Conservation (phyloP, 352 stramenopile genomes). For the Globisporangium emineosum region DNA sequence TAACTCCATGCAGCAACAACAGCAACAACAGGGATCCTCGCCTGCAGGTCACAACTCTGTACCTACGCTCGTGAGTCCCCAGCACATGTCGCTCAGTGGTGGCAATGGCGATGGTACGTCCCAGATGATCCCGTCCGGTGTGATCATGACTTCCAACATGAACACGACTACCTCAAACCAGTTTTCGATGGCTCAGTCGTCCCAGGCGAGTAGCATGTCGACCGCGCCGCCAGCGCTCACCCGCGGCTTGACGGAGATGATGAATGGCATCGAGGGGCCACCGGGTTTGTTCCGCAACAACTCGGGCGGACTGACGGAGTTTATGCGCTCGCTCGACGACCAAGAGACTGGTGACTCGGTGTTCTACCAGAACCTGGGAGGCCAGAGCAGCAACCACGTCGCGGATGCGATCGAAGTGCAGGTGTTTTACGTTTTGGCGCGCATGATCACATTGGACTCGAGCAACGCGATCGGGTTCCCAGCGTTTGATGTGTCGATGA, state of each 20-base stretch:
- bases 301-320: conserved; percentile 70
- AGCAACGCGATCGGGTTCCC: conserved; percentile 77
- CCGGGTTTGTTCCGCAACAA: conserved; percentile 72
- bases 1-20: conserved; percentile 30
- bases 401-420: conserved; percentile 75
- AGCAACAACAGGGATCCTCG: conserved; percentile 8
- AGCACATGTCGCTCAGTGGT: conserved; percentile 35
- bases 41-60: conserved; percentile 16
- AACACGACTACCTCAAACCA: conserved; percentile 35
- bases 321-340: conserved; percentile 76
- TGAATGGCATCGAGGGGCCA: conserved; percentile 67
- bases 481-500: conserved; percentile 65
- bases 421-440: conserved; percentile 76
- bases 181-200: conserved; percentile 47
- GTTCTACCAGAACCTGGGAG: conserved; percentile 62
- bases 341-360: conserved; percentile 54
- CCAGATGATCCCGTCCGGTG: conserved; percentile 51
- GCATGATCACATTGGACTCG: conserved; percentile 70
- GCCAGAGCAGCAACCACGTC: conserved; percentile 39
- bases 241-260: conserved; percentile 55
- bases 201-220: conserved; percentile 28
- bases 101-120: conserved; percentile 29
- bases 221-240: conserved; percentile 29
- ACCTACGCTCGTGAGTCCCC: conserved; percentile 41
- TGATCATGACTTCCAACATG: conserved; percentile 79